phyloP scores from a whole-genome alignment of 208 protist genomes.

The Sergeia podlipaevii region DNA sequence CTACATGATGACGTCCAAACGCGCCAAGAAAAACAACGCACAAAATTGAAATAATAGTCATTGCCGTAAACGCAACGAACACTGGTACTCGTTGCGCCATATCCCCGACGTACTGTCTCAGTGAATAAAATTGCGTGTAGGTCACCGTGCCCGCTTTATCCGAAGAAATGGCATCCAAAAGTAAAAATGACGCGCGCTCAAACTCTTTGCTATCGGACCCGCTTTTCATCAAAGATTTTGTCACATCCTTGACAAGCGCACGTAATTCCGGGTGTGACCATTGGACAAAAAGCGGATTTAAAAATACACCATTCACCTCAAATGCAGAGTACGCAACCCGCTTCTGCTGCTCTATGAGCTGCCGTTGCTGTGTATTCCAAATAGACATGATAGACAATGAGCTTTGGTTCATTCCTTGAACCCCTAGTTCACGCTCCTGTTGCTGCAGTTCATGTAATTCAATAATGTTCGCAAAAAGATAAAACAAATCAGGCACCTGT shows the following conservation, averaged over 20 bases:
- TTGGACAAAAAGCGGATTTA: constrained; percentile 32
- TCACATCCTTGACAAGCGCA: constrained; percentile 32
- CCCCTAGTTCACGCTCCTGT: constrained; percentile 3
- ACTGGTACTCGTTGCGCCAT: constrained; percentile 11
- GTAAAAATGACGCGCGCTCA: constrained; percentile 25
- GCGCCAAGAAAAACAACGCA: constrained; percentile 37
- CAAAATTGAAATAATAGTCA: constrained; percentile 19
- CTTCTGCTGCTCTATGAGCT: constrained; percentile 20
- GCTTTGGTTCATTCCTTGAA: not conserved
- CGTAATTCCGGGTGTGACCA: constrained; percentile 48
- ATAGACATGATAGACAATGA: constrained; percentile 16
- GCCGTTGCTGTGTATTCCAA: constrained; percentile 15
- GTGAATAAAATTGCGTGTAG: constrained; percentile 30
- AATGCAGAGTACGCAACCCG: constrained; percentile 36
- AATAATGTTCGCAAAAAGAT: constrained; percentile 54
- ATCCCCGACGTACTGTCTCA: constrained; percentile 44
- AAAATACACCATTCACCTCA: constrained; percentile 36
- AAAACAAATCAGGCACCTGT: constrained; percentile 57
- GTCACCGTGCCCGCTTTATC: constrained; percentile 33
- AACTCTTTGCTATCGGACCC: constrained; percentile 49
- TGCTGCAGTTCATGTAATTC: constrained; percentile 51
- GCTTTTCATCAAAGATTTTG: constrained; percentile 27
- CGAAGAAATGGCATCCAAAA: constrained; percentile 47
- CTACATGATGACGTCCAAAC: constrained; percentile 16
- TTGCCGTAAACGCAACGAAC: constrained; percentile 6